phyloP scores from a whole-genome alignment of 1,284 basidiomycete species.

The Fomitiporia mediterranea region DNA sequence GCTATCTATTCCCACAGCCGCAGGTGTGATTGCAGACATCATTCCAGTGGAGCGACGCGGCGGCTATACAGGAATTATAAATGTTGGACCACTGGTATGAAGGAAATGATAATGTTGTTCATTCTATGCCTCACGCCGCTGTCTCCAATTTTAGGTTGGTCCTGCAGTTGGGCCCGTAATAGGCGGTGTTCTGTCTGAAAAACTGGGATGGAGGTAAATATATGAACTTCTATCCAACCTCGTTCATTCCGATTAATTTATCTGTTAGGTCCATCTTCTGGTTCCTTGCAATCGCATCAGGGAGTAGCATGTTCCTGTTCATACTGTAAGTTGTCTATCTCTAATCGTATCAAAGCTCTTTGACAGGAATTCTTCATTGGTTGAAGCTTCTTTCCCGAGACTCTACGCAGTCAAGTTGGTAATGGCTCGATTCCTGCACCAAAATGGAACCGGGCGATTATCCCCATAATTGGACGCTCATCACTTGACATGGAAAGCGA shows the following conservation, averaged over 20 bases:
- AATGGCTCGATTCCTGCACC: conserved; percentile 51
- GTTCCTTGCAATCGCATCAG: conserved; percentile 66
- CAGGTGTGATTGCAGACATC: conserved; percentile 39
- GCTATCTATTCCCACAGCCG: conserved; percentile 24
- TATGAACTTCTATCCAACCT: background rate
- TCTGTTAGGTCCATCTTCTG: conserved; percentile 65
- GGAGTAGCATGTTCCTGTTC: conserved; percentile 48
- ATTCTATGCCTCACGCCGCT: background rate
- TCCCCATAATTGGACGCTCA: conserved; percentile 47
- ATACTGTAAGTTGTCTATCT: conserved; percentile 41
- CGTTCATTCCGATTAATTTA: background rate
- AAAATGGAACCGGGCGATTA: conserved; percentile 44
- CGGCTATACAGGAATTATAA: conserved; percentile 36
- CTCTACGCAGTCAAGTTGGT: conserved; percentile 48
- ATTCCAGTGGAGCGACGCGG: conserved; percentile 36
- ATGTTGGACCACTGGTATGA: conserved; percentile 36
- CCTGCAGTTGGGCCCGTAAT: conserved; percentile 42
- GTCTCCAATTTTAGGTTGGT: conserved; percentile 28
- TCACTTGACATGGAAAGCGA: conserved; percentile 20
- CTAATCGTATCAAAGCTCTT: background rate
- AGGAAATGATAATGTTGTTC: background rate
- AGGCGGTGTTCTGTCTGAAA: conserved; percentile 54
- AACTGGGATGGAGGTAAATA: conserved; percentile 61
- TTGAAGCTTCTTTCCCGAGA: conserved; percentile 45
- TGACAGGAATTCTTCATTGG: background rate